These are phyloP conservation scores for Annona squamosa DNA, from an alignment of 164 flowering plant species.

Conservation along the genomic window DNA sequence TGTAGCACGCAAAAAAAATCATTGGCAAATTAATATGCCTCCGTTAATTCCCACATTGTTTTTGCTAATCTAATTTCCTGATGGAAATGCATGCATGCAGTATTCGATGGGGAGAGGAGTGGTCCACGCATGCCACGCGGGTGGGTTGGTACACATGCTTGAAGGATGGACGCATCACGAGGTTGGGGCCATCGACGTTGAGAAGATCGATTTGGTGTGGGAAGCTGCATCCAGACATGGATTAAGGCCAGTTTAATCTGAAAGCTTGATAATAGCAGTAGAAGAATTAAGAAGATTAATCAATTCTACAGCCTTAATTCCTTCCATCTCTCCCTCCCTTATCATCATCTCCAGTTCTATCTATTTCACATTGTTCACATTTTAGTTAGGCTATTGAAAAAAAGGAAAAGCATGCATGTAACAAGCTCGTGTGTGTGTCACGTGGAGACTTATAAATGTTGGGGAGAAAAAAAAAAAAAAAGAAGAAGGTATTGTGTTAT, in stretches of 20 bases:
- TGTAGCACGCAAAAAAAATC: too few species aligned
- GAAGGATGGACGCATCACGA: conserved; percentile 95
- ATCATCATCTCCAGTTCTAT: background rate
- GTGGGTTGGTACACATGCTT: conserved; percentile 72
- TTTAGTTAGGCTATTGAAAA: background rate
- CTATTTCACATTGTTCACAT: background rate
- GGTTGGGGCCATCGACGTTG: conserved; percentile 84
- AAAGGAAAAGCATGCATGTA: background rate
- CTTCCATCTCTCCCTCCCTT: background rate
- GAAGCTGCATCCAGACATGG: conserved; percentile 82
- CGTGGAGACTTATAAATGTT: background rate
- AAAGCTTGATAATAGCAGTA: background rate
- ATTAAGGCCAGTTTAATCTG: conserved; percentile 38
- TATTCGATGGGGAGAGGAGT: conserved; percentile 86
- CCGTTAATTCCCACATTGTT: background rate
- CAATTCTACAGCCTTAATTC: background rate
- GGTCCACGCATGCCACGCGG: conserved; percentile 97
- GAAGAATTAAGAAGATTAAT: background rate
- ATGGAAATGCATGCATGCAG: conserved; percentile 27
- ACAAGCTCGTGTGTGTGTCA: background rate
- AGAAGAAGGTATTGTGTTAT: background rate
- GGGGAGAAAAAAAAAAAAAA: background rate
- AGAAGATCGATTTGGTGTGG: conserved; percentile 84
- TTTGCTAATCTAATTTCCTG: too few species aligned
- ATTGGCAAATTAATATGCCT: background rate